Evolutionary conservation across 192 early-diverging fungal genomes (phyloP), one percentile per base, ranked within the genome.

Genomic region (Chytriomyces confervae): DNA sequence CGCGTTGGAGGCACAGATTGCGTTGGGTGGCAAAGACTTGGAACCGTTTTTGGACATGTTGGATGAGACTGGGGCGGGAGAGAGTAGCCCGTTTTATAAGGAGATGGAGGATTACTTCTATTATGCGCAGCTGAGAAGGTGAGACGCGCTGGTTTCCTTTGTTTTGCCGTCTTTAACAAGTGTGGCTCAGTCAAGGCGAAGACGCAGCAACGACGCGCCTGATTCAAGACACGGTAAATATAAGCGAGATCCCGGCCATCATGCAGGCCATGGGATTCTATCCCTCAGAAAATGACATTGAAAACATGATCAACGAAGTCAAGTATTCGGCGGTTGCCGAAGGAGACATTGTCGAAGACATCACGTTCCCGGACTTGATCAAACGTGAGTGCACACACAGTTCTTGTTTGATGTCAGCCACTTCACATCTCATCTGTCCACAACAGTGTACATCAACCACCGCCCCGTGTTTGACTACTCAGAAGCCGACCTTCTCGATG

Each of bases 21-120:
- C 63, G 11, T 48, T 80, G 36, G 84, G 85, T 4, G 87, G 85
- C 2, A 79, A 79, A 24, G 82, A 78, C 5, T 62, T 89, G 50
- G 85, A 84, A 51, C 87, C 89, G 10, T 90, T 86, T 63, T 72
- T 90, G 66, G 78, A 88, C 61, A 80, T 90, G 83, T 71, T 90
- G 47, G 83, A 87, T 75, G 73, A 78, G 20, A 50, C 24, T 49
- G 77, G 77, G n/a, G 61, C 51, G 13, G 82, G 77, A 10, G 62
- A 71, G 23, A 82, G 77, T 18, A 79, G 77, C 43, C 69, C 83
- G 20, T 77, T 90, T 10, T 88, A 87, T 71, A 62, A 79, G 64
- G 89, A 90, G 69, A 85, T 90, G 83, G 89, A 90, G 80, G 89
- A 90, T 74, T 90, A 90, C 69, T 90, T 90, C 61, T 90, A 89